Conservation (phyloP, 192 early-diverging fungal species). For the Chytriomyces hyalinus region DNA sequence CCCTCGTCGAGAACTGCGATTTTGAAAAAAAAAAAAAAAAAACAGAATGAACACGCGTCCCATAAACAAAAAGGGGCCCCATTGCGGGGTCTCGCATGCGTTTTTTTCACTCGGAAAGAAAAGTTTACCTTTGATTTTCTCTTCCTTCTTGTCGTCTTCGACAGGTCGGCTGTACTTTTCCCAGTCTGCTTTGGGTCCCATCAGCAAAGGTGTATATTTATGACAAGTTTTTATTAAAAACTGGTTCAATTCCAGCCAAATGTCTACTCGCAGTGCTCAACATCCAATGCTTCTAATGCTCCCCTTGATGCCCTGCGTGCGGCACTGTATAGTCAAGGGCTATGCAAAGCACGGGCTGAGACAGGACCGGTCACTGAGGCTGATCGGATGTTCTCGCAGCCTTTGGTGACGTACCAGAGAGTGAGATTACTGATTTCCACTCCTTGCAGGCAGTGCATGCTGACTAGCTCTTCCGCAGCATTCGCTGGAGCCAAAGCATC, state of each 20-base stretch:
- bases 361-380: not conserved
- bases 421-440: not conserved
- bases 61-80: not conserved
- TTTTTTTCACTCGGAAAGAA: not conserved
- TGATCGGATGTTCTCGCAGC: constrained; percentile 17
- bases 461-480: not conserved
- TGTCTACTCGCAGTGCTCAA: too few relatives aligned
- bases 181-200: constrained; percentile 94
- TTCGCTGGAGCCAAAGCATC: constrained; percentile 1
- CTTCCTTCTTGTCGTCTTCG: constrained; percentile 81
- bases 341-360: constrained; percentile 5
- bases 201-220: constrained; percentile 22
- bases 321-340: not conserved
- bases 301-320: too few relatives aligned
- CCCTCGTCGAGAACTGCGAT: constrained; percentile 80
- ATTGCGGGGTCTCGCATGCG: not conserved
- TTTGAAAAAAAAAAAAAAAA: not conserved
- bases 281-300: too few relatives aligned
- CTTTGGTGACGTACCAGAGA: constrained; percentile 16
- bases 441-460: not conserved
- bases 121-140: constrained; percentile 75
- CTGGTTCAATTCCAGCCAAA: not conserved
- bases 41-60: not conserved
- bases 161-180: constrained; percentile 90
- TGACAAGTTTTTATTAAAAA: not conserved